A percentile compares a stretch with the other conserved stretches of the same genome.
phyloP scores from a whole-genome alignment of 352 stramenopile species.

The Globisporangium carolinianum region DNA sequence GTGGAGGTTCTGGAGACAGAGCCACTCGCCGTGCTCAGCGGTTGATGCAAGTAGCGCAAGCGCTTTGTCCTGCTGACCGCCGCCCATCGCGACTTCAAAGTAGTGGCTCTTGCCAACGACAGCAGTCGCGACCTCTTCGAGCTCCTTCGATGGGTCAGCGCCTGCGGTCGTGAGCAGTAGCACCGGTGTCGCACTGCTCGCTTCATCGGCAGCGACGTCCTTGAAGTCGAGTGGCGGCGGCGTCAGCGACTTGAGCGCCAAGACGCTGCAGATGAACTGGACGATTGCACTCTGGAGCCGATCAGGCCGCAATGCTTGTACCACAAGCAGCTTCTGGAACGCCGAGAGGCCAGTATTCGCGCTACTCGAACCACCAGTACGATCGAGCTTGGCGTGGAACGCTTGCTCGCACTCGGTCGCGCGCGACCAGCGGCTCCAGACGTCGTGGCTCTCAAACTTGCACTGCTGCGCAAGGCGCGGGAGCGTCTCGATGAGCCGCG shows the following conservation, averaged over 20 bases:
- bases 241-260: constrained; percentile 84
- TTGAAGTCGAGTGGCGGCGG: constrained; percentile 80
- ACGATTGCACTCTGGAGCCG: constrained; percentile 86
- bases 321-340: constrained; percentile 92
- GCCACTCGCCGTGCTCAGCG: constrained; percentile 84
- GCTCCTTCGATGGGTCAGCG: constrained; percentile 91
- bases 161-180: constrained; percentile 90
- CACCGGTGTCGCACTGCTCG: constrained; percentile 72
- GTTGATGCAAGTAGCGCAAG: constrained; percentile 73
- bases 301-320: constrained; percentile 89
- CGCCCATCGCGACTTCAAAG: constrained; percentile 93
- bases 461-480: constrained; percentile 59
- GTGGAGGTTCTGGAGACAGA: constrained; percentile 96
- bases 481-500: constrained; percentile 64
- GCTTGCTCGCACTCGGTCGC: constrained; percentile 85
- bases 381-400: constrained; percentile 88
- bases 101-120: constrained; percentile 88
- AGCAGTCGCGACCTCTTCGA: constrained; percentile 86
- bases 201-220: constrained; percentile 54
- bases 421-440: constrained; percentile 90
- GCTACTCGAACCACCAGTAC: constrained; percentile 19
- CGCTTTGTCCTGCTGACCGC: constrained; percentile 90
- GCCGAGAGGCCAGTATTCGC: constrained; percentile 40
- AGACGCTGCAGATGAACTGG: constrained; percentile 84
- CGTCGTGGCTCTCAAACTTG: constrained; percentile 75